Conservation (phyloP, 371 early-diverging fungal species). For the Mortierella sp. region DNA sequence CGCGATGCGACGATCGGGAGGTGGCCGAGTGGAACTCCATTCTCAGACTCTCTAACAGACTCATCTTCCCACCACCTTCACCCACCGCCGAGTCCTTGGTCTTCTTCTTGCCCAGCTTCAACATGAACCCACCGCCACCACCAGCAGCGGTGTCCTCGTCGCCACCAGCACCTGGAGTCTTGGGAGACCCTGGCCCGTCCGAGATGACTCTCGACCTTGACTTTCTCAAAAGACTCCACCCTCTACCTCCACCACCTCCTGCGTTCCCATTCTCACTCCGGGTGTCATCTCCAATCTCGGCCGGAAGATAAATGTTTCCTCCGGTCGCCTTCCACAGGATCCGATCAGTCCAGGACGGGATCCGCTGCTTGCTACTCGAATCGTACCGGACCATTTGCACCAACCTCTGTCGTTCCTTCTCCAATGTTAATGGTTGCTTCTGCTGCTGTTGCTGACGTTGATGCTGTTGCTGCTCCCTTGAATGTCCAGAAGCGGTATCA, state of each 20-base stretch:
- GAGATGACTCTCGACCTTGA: background rate
- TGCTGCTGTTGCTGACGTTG: slow-evolving; percentile 16
- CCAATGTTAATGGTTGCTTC: background rate
- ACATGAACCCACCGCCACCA: slow-evolving; percentile 7
- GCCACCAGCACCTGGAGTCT: background rate
- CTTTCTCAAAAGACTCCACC: slow-evolving; percentile 37
- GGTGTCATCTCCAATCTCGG: slow-evolving; percentile 46
- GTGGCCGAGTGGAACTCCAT: slow-evolving; percentile 22
- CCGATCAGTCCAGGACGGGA: slow-evolving; percentile 94
- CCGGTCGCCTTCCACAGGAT: slow-evolving; percentile 76
- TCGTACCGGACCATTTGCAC: slow-evolving; percentile 67
- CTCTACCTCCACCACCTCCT: slow-evolving; percentile 2
- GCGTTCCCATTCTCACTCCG: slow-evolving; percentile 8
- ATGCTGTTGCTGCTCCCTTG: background rate
- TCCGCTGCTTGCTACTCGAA: slow-evolving; percentile 83
- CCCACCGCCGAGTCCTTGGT: slow-evolving; percentile 18
- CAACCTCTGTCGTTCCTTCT: slow-evolving; percentile 14
- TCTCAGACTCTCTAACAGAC: slow-evolving; percentile 33
- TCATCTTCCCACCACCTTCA: slow-evolving; percentile 20
- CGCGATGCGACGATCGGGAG: background rate
- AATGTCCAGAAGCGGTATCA: background rate
- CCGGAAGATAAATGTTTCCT: slow-evolving; percentile 34
- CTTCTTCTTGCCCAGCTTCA: slow-evolving; percentile 20
- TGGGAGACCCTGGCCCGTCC: background rate
- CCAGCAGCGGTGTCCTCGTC: too few relatives aligned